Evolutionary conservation across 345 rosid species (phyloP).

Genomic region (Camelina laxa): DNA sequence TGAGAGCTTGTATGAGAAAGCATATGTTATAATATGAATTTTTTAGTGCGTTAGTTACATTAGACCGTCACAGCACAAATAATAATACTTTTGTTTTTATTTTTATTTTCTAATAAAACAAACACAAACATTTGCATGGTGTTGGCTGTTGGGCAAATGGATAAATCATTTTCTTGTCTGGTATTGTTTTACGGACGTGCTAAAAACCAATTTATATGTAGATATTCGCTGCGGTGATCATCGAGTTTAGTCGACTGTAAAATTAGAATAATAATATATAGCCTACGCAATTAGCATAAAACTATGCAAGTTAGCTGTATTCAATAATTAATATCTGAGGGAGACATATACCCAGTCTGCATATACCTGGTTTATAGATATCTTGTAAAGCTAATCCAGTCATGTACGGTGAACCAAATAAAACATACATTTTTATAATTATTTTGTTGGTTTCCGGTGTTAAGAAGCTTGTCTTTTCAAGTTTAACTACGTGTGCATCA

Average conservation of each 20-base stretch:
- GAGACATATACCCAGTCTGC: not conserved
- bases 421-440: not conserved
- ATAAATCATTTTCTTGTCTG: slow-evolving; percentile 10
- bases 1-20: slow-evolving; percentile 27
- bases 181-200: slow-evolving; percentile 13
- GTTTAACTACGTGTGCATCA: not conserved
- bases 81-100: not conserved
- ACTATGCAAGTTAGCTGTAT: not conserved
- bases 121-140: slow-evolving; percentile 20
- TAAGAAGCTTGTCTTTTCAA: not conserved
- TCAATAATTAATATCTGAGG: not conserved
- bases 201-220: not conserved
- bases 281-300: not conserved
- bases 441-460: not conserved
- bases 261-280: no score
- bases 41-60: slow-evolving; percentile 43
- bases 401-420: not conserved
- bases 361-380: not conserved
- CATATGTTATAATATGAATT: slow-evolving; percentile 16
- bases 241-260: no score
- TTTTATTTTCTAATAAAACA: not conserved
- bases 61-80: slow-evolving; percentile 20
- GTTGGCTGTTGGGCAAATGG: not conserved
- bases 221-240: not conserved
- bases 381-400: slow-evolving; percentile 1